Conservation (phyloP, 306 rosid genomes). For the Sicyos edulis region DNA sequence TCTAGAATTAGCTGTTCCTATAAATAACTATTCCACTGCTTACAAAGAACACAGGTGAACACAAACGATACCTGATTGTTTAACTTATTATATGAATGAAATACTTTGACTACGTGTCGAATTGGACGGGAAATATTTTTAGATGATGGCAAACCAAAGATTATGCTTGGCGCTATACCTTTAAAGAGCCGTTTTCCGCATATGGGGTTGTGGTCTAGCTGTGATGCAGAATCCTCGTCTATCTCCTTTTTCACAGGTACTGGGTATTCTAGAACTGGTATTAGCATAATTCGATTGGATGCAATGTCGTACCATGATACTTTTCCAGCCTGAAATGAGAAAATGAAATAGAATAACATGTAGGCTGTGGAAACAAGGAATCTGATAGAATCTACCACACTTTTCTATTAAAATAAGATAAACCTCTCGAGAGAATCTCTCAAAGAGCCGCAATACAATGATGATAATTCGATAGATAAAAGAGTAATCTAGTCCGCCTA, state of each 20-base stretch:
- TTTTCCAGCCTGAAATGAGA: slow-evolving; percentile 63
- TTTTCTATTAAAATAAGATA: too few species aligned
- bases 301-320: slow-evolving; percentile 44
- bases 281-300: slow-evolving; percentile 47
- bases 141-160: slow-evolving; percentile 2
- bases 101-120: not conserved
- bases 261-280: slow-evolving; percentile 63
- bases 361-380: slow-evolving; percentile 12
- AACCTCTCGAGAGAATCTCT: too few species aligned
- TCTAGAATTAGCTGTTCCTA: not conserved
- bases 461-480: too few species aligned
- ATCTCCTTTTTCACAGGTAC: slow-evolving; percentile 46
- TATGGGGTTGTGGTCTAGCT: slow-evolving; percentile 47
- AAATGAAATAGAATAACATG: slow-evolving; percentile 23
- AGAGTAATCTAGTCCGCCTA: too few species aligned
- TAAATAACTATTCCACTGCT: not conserved
- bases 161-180: slow-evolving; percentile 38
- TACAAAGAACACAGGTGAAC: not conserved
- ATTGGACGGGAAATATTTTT: not conserved
- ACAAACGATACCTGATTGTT: not conserved
- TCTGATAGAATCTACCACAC: too few species aligned
- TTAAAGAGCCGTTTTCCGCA: slow-evolving; percentile 76
- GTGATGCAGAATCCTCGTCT: slow-evolving; percentile 42
- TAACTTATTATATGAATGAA: not conserved
- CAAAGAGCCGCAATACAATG: too few species aligned